These are phyloP conservation scores for Rubroboletus pulcherrimus DNA, from an alignment of 768 basidiomycete genomes.

Conservation along the genomic window DNA sequence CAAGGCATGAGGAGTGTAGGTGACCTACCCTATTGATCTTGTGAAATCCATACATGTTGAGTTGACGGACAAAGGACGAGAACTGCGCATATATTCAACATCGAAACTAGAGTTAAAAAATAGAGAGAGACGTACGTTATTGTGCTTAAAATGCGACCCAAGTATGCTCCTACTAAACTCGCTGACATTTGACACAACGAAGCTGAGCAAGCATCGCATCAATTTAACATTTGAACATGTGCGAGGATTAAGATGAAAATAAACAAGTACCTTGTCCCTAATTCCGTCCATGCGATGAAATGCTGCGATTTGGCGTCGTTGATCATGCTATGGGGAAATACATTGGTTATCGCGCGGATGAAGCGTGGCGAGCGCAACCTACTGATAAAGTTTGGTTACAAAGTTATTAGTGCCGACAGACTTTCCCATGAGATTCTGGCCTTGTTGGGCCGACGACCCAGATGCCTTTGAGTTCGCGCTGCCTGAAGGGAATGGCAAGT, in stretches of 20 bases:
- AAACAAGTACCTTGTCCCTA: slow-evolving; percentile 55
- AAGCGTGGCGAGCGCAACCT: slow-evolving; percentile 28
- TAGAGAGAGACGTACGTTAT: slow-evolving; percentile 55
- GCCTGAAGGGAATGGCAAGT: background rate
- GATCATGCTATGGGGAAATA: slow-evolving; percentile 62
- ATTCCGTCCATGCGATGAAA: slow-evolving; percentile 81
- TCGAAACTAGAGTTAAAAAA: slow-evolving; percentile 1
- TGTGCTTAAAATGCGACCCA: slow-evolving; percentile 87
- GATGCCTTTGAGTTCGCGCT: slow-evolving; percentile 14
- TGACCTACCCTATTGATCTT: slow-evolving; percentile 79
- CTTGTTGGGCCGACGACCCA: slow-evolving; percentile 19
- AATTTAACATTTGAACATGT: background rate
- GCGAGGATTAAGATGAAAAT: background rate
- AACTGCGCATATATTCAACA: slow-evolving; percentile 48
- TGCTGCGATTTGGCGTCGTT: slow-evolving; percentile 74
- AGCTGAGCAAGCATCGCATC: slow-evolving; percentile 35
- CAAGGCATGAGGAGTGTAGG: background rate
- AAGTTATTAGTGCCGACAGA: slow-evolving; percentile 74
- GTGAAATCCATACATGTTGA: slow-evolving; percentile 96
- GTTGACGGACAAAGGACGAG: slow-evolving; percentile 89
- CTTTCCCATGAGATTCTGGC: slow-evolving; percentile 62
- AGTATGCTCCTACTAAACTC: slow-evolving; percentile 84
- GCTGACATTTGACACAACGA: slow-evolving; percentile 82
- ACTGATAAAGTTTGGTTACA: slow-evolving; percentile 87
- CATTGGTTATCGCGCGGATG: background rate